phyloP scores from a whole-genome alignment of 805 yeast species.

The Peterozyma xylosa region DNA sequence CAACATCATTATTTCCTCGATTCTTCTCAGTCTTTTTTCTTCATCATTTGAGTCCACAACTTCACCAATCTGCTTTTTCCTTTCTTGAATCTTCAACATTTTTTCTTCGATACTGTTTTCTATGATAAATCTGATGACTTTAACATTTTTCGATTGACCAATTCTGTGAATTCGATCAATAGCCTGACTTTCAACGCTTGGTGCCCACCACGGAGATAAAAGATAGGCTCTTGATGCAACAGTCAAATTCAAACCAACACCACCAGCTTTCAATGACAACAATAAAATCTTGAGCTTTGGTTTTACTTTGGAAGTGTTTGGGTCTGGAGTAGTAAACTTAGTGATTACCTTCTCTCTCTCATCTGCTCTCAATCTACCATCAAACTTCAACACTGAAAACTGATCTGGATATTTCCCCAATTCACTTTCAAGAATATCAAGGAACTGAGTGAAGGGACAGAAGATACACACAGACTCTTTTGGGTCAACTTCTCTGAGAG shows the following conservation, averaged over 20 bases:
- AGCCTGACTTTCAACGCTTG: slow-evolving; percentile 85
- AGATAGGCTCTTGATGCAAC: slow-evolving; percentile 78
- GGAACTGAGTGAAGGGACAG: slow-evolving; percentile 80
- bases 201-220: slow-evolving; percentile 99
- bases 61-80: slow-evolving; percentile 76
- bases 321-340: slow-evolving; percentile 36
- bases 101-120: slow-evolving; percentile 80
- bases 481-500: slow-evolving; percentile 49
- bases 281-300: slow-evolving; percentile 41
- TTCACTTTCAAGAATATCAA: slow-evolving; percentile 68
- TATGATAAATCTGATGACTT: slow-evolving; percentile 73
- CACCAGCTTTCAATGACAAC: slow-evolving; percentile 84
- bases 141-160: slow-evolving; percentile 72
- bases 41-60: slow-evolving; percentile 72
- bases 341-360: slow-evolving; percentile 57
- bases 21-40: slow-evolving; percentile 59
- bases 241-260: slow-evolving; percentile 85
- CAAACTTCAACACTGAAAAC: slow-evolving; percentile 61
- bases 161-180: slow-evolving; percentile 87
- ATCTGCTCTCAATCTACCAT: slow-evolving; percentile 66
- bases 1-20: slow-evolving; percentile 65
- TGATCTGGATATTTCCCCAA: slow-evolving; percentile 36
- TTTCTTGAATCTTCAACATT: slow-evolving; percentile 81
- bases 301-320: background rate
- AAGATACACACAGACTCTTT: slow-evolving; percentile 79